phyloP scores from a whole-genome alignment of 1,284 basidiomycete species.

The Papiliotrema terrestris region DNA sequence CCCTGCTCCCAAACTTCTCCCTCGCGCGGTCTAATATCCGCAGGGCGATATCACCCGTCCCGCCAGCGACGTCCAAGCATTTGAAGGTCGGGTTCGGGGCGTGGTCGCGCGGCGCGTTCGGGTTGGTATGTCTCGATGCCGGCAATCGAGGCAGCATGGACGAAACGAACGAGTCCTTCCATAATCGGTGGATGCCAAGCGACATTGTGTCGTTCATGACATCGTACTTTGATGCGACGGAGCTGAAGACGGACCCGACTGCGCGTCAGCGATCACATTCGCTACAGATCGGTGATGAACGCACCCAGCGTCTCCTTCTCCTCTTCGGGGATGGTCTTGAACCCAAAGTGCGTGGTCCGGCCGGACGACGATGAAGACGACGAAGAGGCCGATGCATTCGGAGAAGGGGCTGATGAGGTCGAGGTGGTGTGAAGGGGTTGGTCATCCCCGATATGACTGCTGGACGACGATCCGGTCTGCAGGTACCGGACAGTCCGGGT shows the following conservation, averaged over 20 bases:
- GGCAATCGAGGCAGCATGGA: slow-evolving; percentile 64
- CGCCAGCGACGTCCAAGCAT: slow-evolving; percentile 95
- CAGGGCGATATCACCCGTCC: slow-evolving; percentile 96
- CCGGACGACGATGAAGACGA: background rate
- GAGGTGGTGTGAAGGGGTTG: no score
- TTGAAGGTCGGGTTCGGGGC: slow-evolving; percentile 35
- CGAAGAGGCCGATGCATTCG: no score
- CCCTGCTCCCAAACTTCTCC: slow-evolving; percentile 80
- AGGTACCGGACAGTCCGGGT: no score
- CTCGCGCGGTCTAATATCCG: slow-evolving; percentile 88
- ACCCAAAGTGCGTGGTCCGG: slow-evolving; percentile 83
- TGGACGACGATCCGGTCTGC: no score
- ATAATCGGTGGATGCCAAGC: slow-evolving; percentile 89
- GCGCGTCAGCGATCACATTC: background rate
- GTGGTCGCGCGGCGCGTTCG: slow-evolving; percentile 32
- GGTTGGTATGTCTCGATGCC: slow-evolving; percentile 38
- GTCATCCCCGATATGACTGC: no score
- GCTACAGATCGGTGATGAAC: slow-evolving; percentile 15
- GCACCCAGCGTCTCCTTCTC: slow-evolving; percentile 59
- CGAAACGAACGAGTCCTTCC: slow-evolving; percentile 92
- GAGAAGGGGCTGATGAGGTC: no score
- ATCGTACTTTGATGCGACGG: slow-evolving; percentile 93
- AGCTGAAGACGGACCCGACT: slow-evolving; percentile 91
- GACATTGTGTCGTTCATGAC: slow-evolving; percentile 99
- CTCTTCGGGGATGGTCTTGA: slow-evolving; percentile 75